Evolutionary conservation across 352 stramenopile genomes (phyloP).

Genomic region (Globisporangium orthogonon): DNA sequence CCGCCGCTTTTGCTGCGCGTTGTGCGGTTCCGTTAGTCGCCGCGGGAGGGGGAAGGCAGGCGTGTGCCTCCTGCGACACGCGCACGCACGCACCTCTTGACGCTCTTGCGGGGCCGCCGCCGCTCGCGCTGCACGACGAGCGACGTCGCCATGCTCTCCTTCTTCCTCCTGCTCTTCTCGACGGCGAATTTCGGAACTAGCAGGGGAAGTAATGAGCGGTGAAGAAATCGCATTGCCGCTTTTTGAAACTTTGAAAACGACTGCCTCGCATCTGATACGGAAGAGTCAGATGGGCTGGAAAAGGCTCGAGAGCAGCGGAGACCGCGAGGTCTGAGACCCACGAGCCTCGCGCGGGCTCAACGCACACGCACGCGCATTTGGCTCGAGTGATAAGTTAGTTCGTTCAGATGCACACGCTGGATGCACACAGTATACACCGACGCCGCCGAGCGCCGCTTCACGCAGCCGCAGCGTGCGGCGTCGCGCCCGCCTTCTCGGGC

Average conservation of each 20-base stretch:
- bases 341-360: too few species aligned
- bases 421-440: not conserved
- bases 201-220: not conserved
- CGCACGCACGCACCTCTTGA: constrained; percentile 20
- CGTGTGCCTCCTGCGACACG: not conserved
- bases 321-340: too few species aligned
- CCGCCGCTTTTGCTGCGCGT: constrained; percentile 9
- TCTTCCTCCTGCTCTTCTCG: not conserved
- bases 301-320: too few species aligned
- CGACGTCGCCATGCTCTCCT: constrained; percentile 15
- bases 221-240: not conserved
- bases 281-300: too few species aligned
- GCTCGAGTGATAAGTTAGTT: not conserved
- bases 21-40: not conserved
- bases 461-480: constrained; percentile 9
- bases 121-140: constrained; percentile 60
- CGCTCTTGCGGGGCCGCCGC: constrained; percentile 31
- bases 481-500: not conserved
- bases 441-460: constrained; percentile 3
- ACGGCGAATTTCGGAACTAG: not conserved
- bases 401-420: not conserved
- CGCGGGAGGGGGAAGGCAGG: not conserved
- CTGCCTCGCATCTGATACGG: too few species aligned
- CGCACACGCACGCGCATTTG: not conserved
- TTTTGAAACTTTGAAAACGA: constrained; percentile 7